phyloP scores from a whole-genome alignment of 768 basidiomycete species.

The Lactarius evosmus region DNA sequence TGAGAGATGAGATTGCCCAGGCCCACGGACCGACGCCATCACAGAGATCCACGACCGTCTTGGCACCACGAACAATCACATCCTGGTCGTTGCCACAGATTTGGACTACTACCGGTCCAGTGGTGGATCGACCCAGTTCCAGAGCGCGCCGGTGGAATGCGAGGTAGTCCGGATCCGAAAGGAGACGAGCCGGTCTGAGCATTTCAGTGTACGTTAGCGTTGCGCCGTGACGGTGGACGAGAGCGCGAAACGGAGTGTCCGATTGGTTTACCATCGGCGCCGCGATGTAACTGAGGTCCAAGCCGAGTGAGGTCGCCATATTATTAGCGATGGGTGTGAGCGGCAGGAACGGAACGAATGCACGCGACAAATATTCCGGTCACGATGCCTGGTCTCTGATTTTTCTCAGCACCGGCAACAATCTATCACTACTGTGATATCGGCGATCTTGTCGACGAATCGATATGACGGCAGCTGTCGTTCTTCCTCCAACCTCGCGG shows the following conservation, averaged over 20 bases:
- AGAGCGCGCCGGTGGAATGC: slow-evolving; percentile 62
- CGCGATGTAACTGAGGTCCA: slow-evolving; percentile 43
- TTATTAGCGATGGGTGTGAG: background rate
- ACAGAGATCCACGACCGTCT: slow-evolving; percentile 55
- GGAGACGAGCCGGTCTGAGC: slow-evolving; percentile 59
- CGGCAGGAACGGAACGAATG: background rate
- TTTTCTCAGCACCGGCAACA: background rate
- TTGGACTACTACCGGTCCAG: slow-evolving; percentile 62
- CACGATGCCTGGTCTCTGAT: background rate
- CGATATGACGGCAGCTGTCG: slow-evolving; percentile 1
- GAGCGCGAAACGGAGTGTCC: slow-evolving; percentile 67
- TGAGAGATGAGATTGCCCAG: background rate
- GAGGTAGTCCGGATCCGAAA: slow-evolving; percentile 63
- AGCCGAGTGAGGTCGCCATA: slow-evolving; percentile 8
- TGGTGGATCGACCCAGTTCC: slow-evolving; percentile 31
- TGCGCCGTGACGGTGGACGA: slow-evolving; percentile 59
- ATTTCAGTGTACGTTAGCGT: slow-evolving; percentile 76
- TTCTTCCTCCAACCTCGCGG: slow-evolving; percentile 11
- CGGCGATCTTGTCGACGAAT: background rate
- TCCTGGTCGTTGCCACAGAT: slow-evolving; percentile 71
- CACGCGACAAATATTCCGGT: background rate
- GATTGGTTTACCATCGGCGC: slow-evolving; percentile 83
- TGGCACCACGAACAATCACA: slow-evolving; percentile 55
- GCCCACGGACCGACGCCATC: slow-evolving; percentile 59
- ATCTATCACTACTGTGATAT: background rate